phyloP scores from a whole-genome alignment of 2,329 filamentous ascomycete species.

The Aspergillus thermomutatus region DNA sequence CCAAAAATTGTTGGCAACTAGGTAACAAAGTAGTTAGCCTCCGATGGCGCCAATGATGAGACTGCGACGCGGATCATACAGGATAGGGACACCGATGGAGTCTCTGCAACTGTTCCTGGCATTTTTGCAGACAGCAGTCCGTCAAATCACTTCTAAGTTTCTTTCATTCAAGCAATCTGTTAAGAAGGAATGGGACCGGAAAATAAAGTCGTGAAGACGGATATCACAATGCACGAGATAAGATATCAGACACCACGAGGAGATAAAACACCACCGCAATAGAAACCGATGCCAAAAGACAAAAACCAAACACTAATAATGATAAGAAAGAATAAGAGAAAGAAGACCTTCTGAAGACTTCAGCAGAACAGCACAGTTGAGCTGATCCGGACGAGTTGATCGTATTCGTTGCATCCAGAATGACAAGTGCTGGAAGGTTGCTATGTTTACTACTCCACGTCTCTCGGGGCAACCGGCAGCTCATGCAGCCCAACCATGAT shows the following conservation, averaged over 20 bases:
- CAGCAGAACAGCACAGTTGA: conserved; percentile 12
- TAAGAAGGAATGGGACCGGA: conserved; percentile 11
- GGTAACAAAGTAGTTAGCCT: conserved; percentile 3
- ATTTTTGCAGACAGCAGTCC: conserved; percentile 40
- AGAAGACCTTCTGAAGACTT: neutral
- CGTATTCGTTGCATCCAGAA: conserved; percentile 13
- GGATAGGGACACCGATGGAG: conserved; percentile 64
- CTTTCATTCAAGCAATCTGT: conserved; percentile 26
- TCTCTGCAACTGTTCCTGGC: conserved; percentile 60
- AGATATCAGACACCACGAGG: neutral
- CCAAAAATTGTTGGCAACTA: conserved; percentile 99
- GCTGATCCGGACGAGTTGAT: conserved; percentile 22
- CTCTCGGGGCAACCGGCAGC: conserved; percentile 27
- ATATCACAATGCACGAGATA: conserved; percentile 2
- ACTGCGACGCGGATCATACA: conserved; percentile 47
- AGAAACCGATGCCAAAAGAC: neutral
- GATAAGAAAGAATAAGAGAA: conserved; percentile 4
- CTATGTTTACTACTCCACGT: conserved; percentile 26
- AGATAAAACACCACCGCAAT: neutral
- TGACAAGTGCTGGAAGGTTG: conserved; percentile 7
- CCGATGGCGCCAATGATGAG: neutral
- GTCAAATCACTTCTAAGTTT: conserved; percentile 31
- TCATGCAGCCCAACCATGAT: conserved; percentile 3
- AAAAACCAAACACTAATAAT: conserved; percentile 4
- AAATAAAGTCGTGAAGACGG: conserved; percentile 5